Evolutionary conservation across 2,329 filamentous ascomycete genomes (phyloP).

Genomic region (Teratosphaeria pseudoeucalypti): DNA sequence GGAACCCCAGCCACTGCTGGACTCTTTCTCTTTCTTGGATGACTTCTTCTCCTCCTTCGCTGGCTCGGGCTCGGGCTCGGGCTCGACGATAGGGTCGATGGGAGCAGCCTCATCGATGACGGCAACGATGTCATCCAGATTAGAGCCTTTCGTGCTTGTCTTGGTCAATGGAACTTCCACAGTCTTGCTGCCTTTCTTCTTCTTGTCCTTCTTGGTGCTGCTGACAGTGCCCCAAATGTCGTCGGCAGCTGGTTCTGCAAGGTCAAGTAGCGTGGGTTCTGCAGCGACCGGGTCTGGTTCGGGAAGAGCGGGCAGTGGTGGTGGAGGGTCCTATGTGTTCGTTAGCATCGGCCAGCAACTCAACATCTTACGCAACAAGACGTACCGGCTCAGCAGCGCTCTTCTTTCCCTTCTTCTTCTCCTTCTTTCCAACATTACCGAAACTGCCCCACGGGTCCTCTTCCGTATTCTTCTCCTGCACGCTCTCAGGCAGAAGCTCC

Average conservation of each 20-base stretch:
- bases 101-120: conserved; percentile 12
- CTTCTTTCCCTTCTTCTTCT: conserved; percentile 45
- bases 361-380: not conserved
- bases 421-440: conserved; percentile 40
- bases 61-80: conserved; percentile 4
- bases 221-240: conserved; percentile 15
- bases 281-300: conserved; percentile 31
- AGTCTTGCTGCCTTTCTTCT: conserved; percentile 15
- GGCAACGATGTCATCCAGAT: conserved; percentile 13
- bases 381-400: conserved; percentile 14
- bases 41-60: conserved; percentile 32
- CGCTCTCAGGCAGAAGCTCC: conserved; percentile 33
- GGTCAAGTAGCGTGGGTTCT: conserved; percentile 8
- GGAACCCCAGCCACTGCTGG: conserved; percentile 22
- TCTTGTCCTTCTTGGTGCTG: conserved; percentile 21
- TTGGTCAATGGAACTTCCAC: conserved; percentile 22
- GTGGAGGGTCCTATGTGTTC: conserved; percentile 27
- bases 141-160: conserved; percentile 20
- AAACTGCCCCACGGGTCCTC: conserved; percentile 21
- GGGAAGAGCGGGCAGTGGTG: conserved; percentile 38
- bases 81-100: conserved; percentile 1
- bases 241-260: conserved; percentile 10
- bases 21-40: conserved; percentile 21
- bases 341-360: not conserved
- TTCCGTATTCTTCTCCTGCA: conserved; percentile 26